Conservation (phyloP, 495 filamentous ascomycete species). For the Talaromyces borbonicus region DNA sequence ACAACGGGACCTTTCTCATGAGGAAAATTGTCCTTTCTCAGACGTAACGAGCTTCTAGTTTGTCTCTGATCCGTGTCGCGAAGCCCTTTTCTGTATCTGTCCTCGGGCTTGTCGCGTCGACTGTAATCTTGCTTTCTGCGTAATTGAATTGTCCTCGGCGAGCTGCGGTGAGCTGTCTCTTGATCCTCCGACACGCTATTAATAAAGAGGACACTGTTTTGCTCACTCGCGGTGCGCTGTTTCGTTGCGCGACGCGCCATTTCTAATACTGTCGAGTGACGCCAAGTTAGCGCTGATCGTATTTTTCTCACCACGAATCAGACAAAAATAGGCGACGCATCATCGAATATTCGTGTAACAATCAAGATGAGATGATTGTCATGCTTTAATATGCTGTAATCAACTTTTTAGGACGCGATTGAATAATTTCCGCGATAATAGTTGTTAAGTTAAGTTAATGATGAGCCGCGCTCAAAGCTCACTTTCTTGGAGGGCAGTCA, state of each 20-base stretch:
- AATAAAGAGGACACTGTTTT: background rate
- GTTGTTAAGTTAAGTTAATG: no score
- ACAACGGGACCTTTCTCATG: no score
- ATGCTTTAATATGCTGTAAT: no score
- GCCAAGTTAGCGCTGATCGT: background rate
- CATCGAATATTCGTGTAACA: no score
- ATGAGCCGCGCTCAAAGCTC: no score
- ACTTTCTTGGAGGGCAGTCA: no score
- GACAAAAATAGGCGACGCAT: no score
- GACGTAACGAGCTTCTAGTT: background rate
- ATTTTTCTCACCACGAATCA: background rate
- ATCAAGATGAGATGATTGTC: no score
- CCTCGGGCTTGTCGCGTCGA: background rate
- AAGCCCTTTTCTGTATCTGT: background rate
- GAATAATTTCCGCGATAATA: no score
- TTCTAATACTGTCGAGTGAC: background rate
- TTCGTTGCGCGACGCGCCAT: constrained; percentile 3
- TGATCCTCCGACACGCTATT: background rate
- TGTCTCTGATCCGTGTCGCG: background rate
- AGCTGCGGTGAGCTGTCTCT: background rate
- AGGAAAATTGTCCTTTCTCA: background rate
- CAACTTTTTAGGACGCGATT: no score
- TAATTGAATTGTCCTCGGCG: background rate
- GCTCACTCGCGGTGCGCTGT: background rate
- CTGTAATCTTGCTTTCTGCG: background rate